phyloP scores from a whole-genome alignment of 2,329 filamentous ascomycete genomes.

The Xylariaceae sp. region DNA sequence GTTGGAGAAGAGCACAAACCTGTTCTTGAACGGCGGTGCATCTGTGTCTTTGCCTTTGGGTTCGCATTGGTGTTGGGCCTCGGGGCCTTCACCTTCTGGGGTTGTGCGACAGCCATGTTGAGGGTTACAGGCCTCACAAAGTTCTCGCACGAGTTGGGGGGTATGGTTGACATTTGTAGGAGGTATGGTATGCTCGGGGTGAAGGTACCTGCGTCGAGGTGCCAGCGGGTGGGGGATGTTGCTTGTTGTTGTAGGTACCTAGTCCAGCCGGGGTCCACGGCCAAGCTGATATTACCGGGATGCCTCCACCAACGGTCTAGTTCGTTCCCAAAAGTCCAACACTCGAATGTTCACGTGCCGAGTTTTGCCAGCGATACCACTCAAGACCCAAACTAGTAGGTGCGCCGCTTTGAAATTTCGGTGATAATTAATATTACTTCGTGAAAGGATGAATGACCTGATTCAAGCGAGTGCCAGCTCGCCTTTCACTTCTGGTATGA shows the following conservation, averaged over 20 bases:
- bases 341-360: slow-evolving; percentile 25
- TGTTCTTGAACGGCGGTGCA: slow-evolving; percentile 91
- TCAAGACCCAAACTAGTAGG: slow-evolving; percentile 22
- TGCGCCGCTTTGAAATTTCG: slow-evolving; percentile 18
- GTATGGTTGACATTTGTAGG: slow-evolving; percentile 58
- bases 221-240: slow-evolving; percentile 30
- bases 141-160: slow-evolving; percentile 53
- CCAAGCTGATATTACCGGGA: slow-evolving; percentile 32
- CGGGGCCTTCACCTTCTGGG: slow-evolving; percentile 52
- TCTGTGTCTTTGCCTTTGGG: slow-evolving; percentile 69
- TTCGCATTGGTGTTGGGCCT: slow-evolving; percentile 48
- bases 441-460: slow-evolving; percentile 44
- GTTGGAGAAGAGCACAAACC: slow-evolving; percentile 54
- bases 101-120: slow-evolving; percentile 58
- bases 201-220: slow-evolving; percentile 40
- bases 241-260: slow-evolving; percentile 30
- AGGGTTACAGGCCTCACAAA: slow-evolving; percentile 45
- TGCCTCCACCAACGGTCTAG: slow-evolving; percentile 31
- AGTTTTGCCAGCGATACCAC: slow-evolving; percentile 25
- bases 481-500: slow-evolving; percentile 39
- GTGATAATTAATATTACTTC: slow-evolving; percentile 39
- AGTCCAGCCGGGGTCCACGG: slow-evolving; percentile 32
- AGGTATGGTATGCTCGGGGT: slow-evolving; percentile 35
- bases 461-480: slow-evolving; percentile 56
- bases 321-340: slow-evolving; percentile 31